Evolutionary conservation across 148 eudicot species (phyloP), one percentile per base, ranked within the genome.

Genomic region (Rhododendron simsii): DNA sequence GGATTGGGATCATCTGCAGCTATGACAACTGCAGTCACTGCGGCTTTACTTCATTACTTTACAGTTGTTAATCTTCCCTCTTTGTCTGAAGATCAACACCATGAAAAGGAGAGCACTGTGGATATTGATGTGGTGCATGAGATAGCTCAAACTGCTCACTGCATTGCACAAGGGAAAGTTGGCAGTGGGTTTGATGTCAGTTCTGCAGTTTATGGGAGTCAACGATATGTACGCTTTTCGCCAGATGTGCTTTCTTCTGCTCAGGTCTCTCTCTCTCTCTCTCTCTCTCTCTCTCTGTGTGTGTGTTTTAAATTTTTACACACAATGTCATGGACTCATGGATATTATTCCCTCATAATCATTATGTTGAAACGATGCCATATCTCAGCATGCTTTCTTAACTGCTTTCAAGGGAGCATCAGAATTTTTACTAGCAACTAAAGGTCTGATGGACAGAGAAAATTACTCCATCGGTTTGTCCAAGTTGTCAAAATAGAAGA

Each of bases 1-100:
- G 99, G 99, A 44, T 85, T 98, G 87, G 99, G 99, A 78, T 98
- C 99, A 78, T 98, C 99, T 91, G 99, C 99, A 65, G 99, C 99
- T 85, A 95, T 98, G 99, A 98, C 98, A 84, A 95, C 98, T 65
- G 99, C 98, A 59, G 98, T 98, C 71, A 98, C 95, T 88, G 97
- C 98, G 85, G 95, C 96, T 83, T 93, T 95, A 84, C 98, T 98
- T 86, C 98, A 98, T 91, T 98, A 98, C 89, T 91, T 98, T 81
- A 93, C 93, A 85, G 95, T 94, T 80, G 95, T 93, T 84, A 63
- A 93, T 76, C 96, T 97, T 83, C 88, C 98, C 75, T 86, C 89
- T 9, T 89, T 82, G 75, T 73, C 88, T 76, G 81, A 81, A 63
- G 78, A 83, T 78, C 92, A 89, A 79, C 51, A 63, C 51, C 86